phyloP scores from a whole-genome alignment of 257 asterid genomes.

The Thymus quinquecostatus region DNA sequence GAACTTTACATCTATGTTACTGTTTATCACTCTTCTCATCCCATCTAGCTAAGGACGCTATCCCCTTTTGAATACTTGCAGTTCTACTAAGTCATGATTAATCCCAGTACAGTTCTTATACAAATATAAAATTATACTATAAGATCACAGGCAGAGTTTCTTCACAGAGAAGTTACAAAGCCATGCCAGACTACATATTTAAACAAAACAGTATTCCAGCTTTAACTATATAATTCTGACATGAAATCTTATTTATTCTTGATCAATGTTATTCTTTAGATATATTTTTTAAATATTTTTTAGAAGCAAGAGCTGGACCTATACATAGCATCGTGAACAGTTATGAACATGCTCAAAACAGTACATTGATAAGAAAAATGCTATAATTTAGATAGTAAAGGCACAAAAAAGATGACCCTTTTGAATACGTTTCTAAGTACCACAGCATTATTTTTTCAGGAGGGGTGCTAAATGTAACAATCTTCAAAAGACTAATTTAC shows the following conservation, averaged over 20 bases:
- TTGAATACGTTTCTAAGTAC: conserved; percentile 9
- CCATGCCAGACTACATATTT: neutral
- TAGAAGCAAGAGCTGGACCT: neutral
- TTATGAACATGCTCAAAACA: neutral
- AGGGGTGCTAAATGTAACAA: conserved; percentile 2
- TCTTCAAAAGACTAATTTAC: conserved; percentile 16
- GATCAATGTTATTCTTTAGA: too few species aligned
- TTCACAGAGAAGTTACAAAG: conserved; percentile 10
- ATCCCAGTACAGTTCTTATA: neutral
- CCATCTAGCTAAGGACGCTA: neutral
- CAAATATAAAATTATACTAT: neutral
- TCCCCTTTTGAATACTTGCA: conserved; percentile 1
- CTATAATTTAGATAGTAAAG: conserved; percentile 1
- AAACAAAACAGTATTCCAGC: neutral
- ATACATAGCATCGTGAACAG: neutral
- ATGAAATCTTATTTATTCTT: neutral
- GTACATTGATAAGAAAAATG: conserved; percentile 3
- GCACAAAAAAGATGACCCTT: neutral
- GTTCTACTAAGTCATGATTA: neutral
- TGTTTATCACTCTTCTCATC: neutral
- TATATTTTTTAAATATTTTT: too few species aligned
- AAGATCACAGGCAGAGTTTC: conserved; percentile 2
- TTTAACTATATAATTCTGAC: neutral
- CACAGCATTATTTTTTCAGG: conserved; percentile 1
- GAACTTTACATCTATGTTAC: neutral